These are phyloP conservation scores for Cichorium intybus DNA, from an alignment of 140 eudicot species.

Conservation along the genomic window DNA sequence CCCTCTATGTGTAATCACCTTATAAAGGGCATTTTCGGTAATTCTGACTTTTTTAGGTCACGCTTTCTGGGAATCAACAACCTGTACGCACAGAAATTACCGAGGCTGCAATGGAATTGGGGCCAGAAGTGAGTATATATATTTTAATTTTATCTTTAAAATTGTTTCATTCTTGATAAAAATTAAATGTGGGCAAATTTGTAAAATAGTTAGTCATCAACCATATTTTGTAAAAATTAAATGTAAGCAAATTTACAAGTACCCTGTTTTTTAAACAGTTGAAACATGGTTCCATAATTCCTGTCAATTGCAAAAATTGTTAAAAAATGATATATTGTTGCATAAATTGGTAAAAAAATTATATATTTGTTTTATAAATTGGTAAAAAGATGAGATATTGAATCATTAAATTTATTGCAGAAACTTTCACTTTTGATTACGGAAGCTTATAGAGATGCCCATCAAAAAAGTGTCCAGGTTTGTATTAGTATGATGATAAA, in stretches of 20 bases:
- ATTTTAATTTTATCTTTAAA: neutral
- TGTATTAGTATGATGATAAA: constrained; percentile 25
- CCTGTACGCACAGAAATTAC: constrained; percentile 94
- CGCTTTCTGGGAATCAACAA: constrained; percentile 92
- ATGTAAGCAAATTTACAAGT: no score
- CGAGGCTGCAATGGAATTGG: constrained; percentile 95
- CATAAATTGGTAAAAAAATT: no score
- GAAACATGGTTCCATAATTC: no score
- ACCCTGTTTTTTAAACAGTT: no score
- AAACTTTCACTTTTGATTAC: constrained; percentile 71
- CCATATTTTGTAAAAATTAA: no score
- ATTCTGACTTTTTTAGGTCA: constrained; percentile 46
- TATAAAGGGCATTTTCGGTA: neutral
- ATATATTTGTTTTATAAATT: no score
- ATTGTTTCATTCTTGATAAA: no score
- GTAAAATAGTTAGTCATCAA: no score
- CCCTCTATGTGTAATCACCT: neutral
- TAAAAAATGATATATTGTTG: neutral
- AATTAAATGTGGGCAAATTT: no score
- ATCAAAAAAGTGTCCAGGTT: constrained; percentile 79
- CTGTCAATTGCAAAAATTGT: no score
- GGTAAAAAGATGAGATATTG: neutral
- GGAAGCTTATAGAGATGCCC: constrained; percentile 90
- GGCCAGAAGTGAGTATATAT: constrained; percentile 65
- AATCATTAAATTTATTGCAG: constrained; percentile 29